Evolutionary conservation across 208 protist genomes (phyloP), one percentile per base, ranked within the genome.

Genomic region (Hexamita inflata): DNA sequence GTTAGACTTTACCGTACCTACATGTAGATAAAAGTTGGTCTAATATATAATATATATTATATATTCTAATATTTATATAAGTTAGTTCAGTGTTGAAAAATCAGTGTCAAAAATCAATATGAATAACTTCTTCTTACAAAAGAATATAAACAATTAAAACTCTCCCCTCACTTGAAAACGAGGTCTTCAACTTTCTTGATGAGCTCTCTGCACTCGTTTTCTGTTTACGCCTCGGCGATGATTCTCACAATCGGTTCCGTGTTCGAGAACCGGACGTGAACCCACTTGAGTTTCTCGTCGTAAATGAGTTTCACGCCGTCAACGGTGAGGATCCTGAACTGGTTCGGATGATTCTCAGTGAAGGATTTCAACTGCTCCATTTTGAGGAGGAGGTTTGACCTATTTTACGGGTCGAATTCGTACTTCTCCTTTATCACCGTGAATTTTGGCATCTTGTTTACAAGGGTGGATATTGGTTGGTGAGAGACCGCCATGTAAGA

Each of bases 211-310:
- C 24, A 15, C 26, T 38, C 29, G 26, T n/a, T 30, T 38, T 40
- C 60, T 74, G 60, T 38, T 19, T 13, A 15, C 9, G 68, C 73
- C 65, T 87, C 84, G 60, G 76, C 80, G 59, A 86, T 86, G 35
- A 87, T 75, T 38, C 86, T 34, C 58, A 89, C 78, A 58, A 89
- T 88, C 34, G 84, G 84, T 70, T 89, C 86, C 9, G 86, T 89
- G 57, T 89, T 89, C 45, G 77, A 84, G 77, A 82, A 83, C 30
- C 86, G 15, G 0, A 89, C 40, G 75, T 89, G 86, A 15, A 89
- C 83, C 86, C 86, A 89, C 57, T 75, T 82, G n/a, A 49, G 19
- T 9, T 42, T 15, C 24, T 82, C 75, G 38, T 38, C 57, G 29
- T 42, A 76, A 29, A 82, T 76, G 57, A 89, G 83, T 40, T 82